Conservation (phyloP, 2,329 filamentous ascomycete genomes). For the Microsporum audouinii region DNA sequence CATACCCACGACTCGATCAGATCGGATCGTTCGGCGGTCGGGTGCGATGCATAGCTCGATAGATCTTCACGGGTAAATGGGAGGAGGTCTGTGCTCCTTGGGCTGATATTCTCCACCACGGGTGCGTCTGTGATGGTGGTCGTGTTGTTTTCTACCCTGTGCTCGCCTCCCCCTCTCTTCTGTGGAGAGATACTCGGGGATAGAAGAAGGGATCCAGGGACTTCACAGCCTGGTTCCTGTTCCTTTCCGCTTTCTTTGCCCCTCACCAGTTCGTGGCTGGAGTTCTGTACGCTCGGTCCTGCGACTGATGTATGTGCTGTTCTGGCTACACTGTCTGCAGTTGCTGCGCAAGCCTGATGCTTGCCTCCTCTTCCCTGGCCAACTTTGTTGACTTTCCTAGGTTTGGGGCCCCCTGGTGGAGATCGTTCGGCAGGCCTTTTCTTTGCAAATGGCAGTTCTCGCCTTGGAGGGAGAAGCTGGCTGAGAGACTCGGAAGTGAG, state of each 20-base stretch:
- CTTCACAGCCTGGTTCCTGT: not conserved
- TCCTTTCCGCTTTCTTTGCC: conserved; percentile 1
- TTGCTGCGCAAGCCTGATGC: not conserved
- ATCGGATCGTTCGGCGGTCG: conserved; percentile 23
- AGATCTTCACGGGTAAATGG: conserved; percentile 17
- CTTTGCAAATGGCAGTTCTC: conserved; percentile 31
- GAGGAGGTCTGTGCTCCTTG: not conserved
- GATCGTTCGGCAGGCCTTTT: conserved; percentile 19
- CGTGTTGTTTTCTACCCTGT: not conserved
- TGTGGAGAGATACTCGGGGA: not conserved
- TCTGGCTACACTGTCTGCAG: not conserved
- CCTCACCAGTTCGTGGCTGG: not conserved
- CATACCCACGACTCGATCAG: conserved; percentile 33
- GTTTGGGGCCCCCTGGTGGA: conserved; percentile 19
- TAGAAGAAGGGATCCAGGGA: not conserved
- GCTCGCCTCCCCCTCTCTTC: not conserved
- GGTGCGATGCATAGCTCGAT: conserved; percentile 22
- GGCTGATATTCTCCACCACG: not conserved
- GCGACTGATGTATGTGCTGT: not conserved
- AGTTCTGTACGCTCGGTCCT: not conserved
- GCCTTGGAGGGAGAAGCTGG: conserved; percentile 32
- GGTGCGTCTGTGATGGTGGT: not conserved
- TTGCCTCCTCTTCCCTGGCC: not conserved
- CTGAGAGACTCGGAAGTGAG: conserved; percentile 23
- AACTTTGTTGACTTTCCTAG: not conserved